A percentile compares a stretch with the other conserved stretches of the same genome.
These are phyloP conservation scores for Cercospora sp. DNA, from an alignment of 2,329 filamentous ascomycete species.

Conservation along the genomic window DNA sequence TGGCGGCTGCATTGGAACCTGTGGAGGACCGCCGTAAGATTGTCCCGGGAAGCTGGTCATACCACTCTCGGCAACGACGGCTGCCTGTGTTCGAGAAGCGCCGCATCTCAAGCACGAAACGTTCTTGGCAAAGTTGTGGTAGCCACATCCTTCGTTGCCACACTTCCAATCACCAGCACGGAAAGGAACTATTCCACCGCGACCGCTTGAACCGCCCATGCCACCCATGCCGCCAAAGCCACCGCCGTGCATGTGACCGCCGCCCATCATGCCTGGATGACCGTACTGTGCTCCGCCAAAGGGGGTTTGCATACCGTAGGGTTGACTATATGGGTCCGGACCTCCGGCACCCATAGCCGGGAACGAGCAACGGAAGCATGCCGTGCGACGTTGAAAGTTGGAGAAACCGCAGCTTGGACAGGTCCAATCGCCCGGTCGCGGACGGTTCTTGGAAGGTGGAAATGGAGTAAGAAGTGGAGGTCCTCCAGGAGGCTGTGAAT, in stretches of 20 bases:
- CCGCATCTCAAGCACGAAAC: conserved; percentile 96
- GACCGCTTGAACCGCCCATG: conserved; percentile 59
- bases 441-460: conserved; percentile 96
- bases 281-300: conserved; percentile 46
- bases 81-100: conserved; percentile 88
- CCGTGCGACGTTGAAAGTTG: conserved; percentile 97
- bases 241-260: conserved; percentile 63
- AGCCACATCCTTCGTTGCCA: conserved; percentile 92
- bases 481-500: conserved; percentile 47
- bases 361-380: conserved; percentile 98
- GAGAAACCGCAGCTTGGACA: conserved; percentile 98
- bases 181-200: conserved; percentile 80
- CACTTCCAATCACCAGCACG: conserved; percentile 99
- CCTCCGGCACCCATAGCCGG: conserved; percentile 78
- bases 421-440: conserved; percentile 96
- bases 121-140: conserved; percentile 99
- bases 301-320: conserved; percentile 46
- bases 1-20: conserved; percentile 67
- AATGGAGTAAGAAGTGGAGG: conserved; percentile 82
- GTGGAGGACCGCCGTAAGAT: conserved; percentile 67
- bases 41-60: conserved; percentile 55
- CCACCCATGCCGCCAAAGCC: conserved; percentile 53
- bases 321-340: conserved; percentile 58
- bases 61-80: conserved; percentile 83
- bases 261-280: conserved; percentile 79